Base-by-base conservation (phyloP, 2,329 filamentous ascomycete genomes). In the Neofusicoccum sp. region DNA sequence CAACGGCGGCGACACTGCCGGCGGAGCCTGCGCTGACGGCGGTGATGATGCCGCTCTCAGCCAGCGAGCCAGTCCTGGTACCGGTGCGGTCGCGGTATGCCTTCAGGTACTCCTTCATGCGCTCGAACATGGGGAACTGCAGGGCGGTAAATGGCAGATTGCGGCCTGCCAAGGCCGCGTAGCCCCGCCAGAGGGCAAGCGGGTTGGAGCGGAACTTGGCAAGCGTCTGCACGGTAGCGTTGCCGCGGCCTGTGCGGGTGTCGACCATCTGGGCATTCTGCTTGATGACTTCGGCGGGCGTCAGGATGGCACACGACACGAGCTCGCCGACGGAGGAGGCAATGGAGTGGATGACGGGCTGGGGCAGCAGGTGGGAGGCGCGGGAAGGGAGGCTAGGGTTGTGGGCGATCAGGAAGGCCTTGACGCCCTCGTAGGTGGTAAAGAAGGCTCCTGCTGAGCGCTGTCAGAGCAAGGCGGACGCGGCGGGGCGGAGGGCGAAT, bases 261-360 rank as follows among this genome's bases (percentile, higher is more conserved):
- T 79, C 79, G 0, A 95, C 80, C 83, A 96, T 92, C 74, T 96
- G 92, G 0, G 93, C 91, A 74, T 96, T 96, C 72, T 96, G 92
- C 77, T 97, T 96, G 64, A 96, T 85, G 6, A 96, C 90, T 73
- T 96, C 92, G 12, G 91, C 91, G 0, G 92, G 93, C 0, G 92
- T 93, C 36, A 96, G 84, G 63, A 96, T 90, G 20, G 91, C 81
- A 71, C 93, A 96, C 4, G 91, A 93, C 3, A 91, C 89, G 66
- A 92, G 84, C 75, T 97, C 93, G 1, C 89, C 93, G 14, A 86
- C 76, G 1, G 86, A 88, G 1, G 91, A 96, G 11, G 91, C 88
- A 3, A 84, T 75, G 5, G 89, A 84, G 71, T 96, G 89, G 60
- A 92, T 83, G 8, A 91, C 65, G 0, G 91, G 86, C 54, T 84